Conservation (phyloP, 768 basidiomycete species). For the Boletellus sp. region DNA sequence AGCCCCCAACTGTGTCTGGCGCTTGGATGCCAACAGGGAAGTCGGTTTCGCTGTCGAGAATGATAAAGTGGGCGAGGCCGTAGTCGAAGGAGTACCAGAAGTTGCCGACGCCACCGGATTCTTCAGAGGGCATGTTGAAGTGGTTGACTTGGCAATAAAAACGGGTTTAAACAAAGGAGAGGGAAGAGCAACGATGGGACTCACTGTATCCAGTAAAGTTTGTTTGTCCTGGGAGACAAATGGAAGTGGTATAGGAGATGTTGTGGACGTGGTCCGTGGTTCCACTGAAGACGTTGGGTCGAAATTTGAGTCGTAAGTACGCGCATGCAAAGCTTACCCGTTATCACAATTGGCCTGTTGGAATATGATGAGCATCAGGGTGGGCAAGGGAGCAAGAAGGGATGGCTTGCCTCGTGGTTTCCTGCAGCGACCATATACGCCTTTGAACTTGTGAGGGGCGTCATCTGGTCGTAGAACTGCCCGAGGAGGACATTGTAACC, state of each 20-base stretch:
- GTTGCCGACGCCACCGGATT: conserved; percentile 24
- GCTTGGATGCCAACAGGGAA: conserved; percentile 24
- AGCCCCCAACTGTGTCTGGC: conserved; percentile 21
- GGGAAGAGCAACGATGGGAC: background rate
- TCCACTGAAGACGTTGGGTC: conserved; percentile 11
- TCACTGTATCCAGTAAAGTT: conserved; percentile 30
- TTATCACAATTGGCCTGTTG: conserved; percentile 28
- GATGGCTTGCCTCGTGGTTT: conserved; percentile 22
- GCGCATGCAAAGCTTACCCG: conserved; percentile 15
- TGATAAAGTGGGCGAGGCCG: conserved; percentile 27
- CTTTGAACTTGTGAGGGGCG: conserved; percentile 20
- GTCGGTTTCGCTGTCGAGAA: conserved; percentile 24
- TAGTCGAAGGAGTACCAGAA: conserved; percentile 33
- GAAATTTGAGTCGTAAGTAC: background rate
- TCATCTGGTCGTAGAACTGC: conserved; percentile 29
- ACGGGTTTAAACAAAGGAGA: background rate
- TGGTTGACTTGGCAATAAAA: conserved; percentile 20
- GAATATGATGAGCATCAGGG: background rate
- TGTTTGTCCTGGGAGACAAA: conserved; percentile 23
- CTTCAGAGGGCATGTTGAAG: conserved; percentile 26
- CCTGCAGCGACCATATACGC: conserved; percentile 27
- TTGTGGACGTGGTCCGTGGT: conserved; percentile 21
- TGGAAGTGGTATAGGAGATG: conserved; percentile 26
- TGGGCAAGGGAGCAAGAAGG: background rate
- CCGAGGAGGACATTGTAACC: conserved; percentile 25